These are phyloP conservation scores for Wickerhamiella azymoides DNA, from an alignment of 805 yeast species.

Conservation along the genomic window DNA sequence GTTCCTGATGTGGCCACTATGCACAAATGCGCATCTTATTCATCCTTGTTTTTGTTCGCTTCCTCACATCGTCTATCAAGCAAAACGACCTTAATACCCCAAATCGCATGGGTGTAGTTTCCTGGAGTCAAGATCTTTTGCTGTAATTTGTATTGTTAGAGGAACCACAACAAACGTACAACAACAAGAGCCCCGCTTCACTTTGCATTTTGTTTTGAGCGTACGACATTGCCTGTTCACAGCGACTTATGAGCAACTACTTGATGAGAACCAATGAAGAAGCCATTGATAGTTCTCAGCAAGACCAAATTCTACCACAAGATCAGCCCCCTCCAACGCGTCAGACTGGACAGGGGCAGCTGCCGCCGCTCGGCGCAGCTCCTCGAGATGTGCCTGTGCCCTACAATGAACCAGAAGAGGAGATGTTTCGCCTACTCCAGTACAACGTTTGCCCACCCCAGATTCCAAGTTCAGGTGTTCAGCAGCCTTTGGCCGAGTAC, in stretches of 20 bases:
- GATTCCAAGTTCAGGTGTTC: background rate
- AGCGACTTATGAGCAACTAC: background rate
- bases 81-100: background rate
- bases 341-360: background rate
- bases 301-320: background rate
- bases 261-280: background rate
- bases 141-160: background rate
- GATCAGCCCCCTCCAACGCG: background rate
- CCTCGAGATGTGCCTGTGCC: background rate
- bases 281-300: background rate
- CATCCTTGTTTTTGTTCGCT: constrained; percentile 7
- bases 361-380: background rate
- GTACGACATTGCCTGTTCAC: background rate
- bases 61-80: background rate
- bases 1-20: background rate
- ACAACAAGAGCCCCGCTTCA: background rate
- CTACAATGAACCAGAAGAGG: background rate
- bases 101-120: background rate
- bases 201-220: constrained; percentile 1
- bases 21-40: background rate
- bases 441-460: background rate
- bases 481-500: background rate
- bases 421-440: background rate
- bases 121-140: background rate
- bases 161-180: background rate